Evolutionary conservation across 164 flowering plant species (phyloP).

Genomic region (Vitis amurensis): DNA sequence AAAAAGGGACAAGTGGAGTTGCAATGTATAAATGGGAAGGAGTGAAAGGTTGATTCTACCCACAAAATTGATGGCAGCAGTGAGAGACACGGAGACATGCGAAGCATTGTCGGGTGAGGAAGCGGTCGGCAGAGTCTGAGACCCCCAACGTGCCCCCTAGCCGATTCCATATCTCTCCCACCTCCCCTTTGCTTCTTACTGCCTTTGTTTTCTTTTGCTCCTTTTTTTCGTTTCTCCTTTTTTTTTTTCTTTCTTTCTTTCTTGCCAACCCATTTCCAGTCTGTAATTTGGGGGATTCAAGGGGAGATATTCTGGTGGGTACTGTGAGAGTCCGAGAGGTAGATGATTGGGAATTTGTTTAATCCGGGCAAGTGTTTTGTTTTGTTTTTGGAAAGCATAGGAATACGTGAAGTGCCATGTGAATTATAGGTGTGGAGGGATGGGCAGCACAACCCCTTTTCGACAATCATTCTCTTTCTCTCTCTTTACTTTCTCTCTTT

Average conservation of each 20-base stretch:
- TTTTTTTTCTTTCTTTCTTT: conserved; percentile 2
- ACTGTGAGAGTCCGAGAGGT: neutral
- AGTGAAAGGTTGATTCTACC: neutral
- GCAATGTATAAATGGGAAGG: no score
- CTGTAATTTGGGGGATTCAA: conserved; percentile 9
- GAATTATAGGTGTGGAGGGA: conserved; percentile 21
- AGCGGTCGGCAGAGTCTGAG: conserved; percentile 4
- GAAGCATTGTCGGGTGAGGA: conserved; percentile 3
- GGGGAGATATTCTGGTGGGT: neutral
- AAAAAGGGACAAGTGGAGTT: no score
- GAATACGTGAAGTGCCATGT: conserved; percentile 21
- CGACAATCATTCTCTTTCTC: conserved; percentile 22
- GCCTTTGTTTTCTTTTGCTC: conserved; percentile 7
- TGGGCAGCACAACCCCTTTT: conserved; percentile 18
- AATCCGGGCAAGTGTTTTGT: neutral
- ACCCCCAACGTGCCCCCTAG: conserved; percentile 1
- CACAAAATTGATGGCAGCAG: neutral
- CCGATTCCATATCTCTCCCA: neutral
- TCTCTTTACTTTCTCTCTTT: neutral
- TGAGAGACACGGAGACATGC: conserved; percentile 10
- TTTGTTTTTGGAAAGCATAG: conserved; percentile 3
- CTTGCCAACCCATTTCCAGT: conserved; percentile 20
- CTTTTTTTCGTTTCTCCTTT: neutral
- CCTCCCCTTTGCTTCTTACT: neutral
- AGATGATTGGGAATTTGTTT: neutral